Evolutionary conservation across 768 basidiomycete species (phyloP), one percentile per base, ranked within the genome.

Genomic region (Piloderma croceum): DNA sequence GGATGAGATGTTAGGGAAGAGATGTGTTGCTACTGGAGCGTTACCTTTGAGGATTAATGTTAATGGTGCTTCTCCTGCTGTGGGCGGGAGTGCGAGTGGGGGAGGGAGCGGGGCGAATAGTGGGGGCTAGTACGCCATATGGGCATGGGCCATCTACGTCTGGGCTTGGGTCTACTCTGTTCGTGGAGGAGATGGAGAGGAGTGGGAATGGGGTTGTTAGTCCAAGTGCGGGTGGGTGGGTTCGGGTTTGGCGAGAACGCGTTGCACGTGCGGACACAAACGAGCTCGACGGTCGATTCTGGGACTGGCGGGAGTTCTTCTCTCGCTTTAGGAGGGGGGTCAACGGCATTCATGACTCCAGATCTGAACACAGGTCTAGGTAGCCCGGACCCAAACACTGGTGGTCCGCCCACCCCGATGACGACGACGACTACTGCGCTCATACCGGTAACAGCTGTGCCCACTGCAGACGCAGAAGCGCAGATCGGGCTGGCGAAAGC

Each of bases 401-500:
- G 0, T 57, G 58, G 27, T 55, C 59, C 34, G 39, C 58, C 41
- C 25, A 52, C 60, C 2, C 57, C 64, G 10, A 62, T 74, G 4
- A 67, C 72, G 7, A 64, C 74, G 19, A 72, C 78, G 21, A 73
- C 76, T 1, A 72, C 75, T 15, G 68, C 83, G 5, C 65, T 87
- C 24, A 78, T 78, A 7, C 83, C 86, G 1, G 79, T 87, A 7
- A 73, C 76, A 10, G 79, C 85, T 19, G 65, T 90, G 40, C 74
- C 77, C 12, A 89, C 87, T 1, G 67, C 71, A 3, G 85, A 89
- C 45, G 67, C 71, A 12, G 88, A 90, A 62, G 69, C 76, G 23
- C 83, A 85, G 61, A 67, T 83, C 24, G 88, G 88, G 12, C 61
- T 90, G 34, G 82, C 77, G 23, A 89, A 88, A 60, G 81, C 90